phyloP scores from a whole-genome alignment of 2,329 filamentous ascomycete genomes.

The Calonectria crousiana region DNA sequence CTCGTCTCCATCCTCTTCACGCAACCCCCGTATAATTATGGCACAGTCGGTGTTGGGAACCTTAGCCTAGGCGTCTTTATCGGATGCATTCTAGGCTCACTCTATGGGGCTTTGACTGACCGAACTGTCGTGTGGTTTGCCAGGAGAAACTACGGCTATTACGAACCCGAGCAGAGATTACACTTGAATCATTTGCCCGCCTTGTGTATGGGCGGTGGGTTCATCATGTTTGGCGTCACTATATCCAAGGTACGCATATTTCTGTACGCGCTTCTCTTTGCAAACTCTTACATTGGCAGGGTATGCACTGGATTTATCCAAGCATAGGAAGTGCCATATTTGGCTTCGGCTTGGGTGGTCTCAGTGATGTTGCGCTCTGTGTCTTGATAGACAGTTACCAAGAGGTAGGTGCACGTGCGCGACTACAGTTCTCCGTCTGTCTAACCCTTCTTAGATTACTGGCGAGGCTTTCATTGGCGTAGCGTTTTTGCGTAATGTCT shows the following conservation, averaged over 20 bases:
- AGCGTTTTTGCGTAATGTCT: constrained; percentile 23
- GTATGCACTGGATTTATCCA: constrained; percentile 55
- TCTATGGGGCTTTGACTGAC: constrained; percentile 52
- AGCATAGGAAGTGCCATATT: constrained; percentile 50
- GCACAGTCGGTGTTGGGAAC: constrained; percentile 36
- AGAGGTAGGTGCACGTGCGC: neutral
- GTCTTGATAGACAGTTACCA: constrained; percentile 50
- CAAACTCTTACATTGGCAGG: constrained; percentile 37
- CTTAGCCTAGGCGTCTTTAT: constrained; percentile 45
- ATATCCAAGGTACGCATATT: constrained; percentile 43
- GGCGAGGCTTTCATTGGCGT: constrained; percentile 29
- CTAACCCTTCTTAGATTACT: constrained; percentile 4
- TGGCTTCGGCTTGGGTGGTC: constrained; percentile 50
- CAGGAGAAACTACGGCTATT: constrained; percentile 52
- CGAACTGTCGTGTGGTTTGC: constrained; percentile 50
- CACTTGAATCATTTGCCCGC: constrained; percentile 45
- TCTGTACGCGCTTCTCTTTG: neutral
- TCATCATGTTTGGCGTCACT: constrained; percentile 53
- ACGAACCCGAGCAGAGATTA: constrained; percentile 57
- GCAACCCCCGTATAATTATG: constrained; percentile 45
- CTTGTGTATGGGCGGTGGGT: constrained; percentile 46
- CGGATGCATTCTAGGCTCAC: constrained; percentile 50
- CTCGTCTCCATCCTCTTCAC: constrained; percentile 50
- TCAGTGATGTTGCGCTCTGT: constrained; percentile 49
- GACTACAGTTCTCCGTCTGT: neutral